phyloP scores from a whole-genome alignment of 164 flowering plant genomes.

The Sedum album region DNA sequence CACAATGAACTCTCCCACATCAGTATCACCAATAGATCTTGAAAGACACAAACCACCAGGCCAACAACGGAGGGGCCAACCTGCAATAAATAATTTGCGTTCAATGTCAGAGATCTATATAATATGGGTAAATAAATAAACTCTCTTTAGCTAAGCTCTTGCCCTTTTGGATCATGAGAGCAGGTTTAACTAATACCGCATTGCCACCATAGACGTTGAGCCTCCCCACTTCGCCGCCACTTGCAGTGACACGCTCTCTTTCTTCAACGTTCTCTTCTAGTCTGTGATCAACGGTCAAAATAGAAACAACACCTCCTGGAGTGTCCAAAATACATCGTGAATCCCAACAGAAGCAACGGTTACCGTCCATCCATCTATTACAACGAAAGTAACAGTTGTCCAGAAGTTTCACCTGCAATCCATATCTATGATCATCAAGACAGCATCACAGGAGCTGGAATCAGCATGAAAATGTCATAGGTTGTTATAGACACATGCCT shows the following conservation, averaged over 20 bases:
- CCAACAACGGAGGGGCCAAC: slow-evolving; percentile 10
- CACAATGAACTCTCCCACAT: slow-evolving; percentile 10
- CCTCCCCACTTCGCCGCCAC: slow-evolving; percentile 92
- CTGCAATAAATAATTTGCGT: neutral
- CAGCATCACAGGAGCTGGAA: neutral
- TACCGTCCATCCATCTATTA: slow-evolving; percentile 12
- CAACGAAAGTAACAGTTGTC: slow-evolving; percentile 10
- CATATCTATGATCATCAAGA: slow-evolving; percentile 4
- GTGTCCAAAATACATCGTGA: slow-evolving; percentile 9
- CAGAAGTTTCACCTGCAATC: slow-evolving; percentile 42
- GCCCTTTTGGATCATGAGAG: neutral
- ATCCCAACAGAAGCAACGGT: slow-evolving; percentile 12
- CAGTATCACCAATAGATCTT: slow-evolving; percentile 11
- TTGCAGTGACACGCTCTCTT: slow-evolving; percentile 40
- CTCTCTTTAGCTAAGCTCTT: neutral
- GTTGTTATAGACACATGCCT: slow-evolving; percentile 28
- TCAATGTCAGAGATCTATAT: neutral
- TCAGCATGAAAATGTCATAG: neutral
- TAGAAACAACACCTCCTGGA: slow-evolving; percentile 7
- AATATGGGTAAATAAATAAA: neutral
- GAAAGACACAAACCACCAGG: slow-evolving; percentile 12
- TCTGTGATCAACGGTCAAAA: slow-evolving; percentile 10
- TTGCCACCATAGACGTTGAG: slow-evolving; percentile 68
- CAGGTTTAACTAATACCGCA: slow-evolving; percentile 31
- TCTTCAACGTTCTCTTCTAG: slow-evolving; percentile 9